Base-by-base conservation (phyloP, 23 red algal species). In the Agarophyton chilense region DNA sequence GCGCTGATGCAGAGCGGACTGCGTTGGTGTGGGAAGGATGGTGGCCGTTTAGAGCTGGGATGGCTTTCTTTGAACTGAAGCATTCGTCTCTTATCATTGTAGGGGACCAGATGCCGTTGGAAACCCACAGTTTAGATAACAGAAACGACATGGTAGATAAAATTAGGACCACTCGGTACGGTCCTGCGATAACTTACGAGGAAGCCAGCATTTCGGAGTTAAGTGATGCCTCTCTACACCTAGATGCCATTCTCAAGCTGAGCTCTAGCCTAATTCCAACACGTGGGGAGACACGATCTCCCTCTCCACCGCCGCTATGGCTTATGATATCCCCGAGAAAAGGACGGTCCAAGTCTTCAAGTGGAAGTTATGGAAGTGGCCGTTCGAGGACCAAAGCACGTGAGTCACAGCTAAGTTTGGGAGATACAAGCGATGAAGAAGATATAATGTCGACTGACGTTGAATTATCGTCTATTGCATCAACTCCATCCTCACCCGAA, bases 61-160 rank as follows among this genome's bases (percentile, higher is more conserved):
- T 88, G 52, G 33, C 68, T 44, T 64, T 77, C 32, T 88, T 88
- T 77, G 84, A 88, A 46, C 34, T 88, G 67, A 63, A 72, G n/a
- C 84, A 88, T 33, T 88, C 84, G 2, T 88, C 84, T 2, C 47
- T 88, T 11, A 88, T 88, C 65, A 88, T 88, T 61, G 47, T 88
- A 22, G 84, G 84, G 10, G 68, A 76, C 53, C 42, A 42, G 21
- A 88, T 77, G 68, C 68, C 84, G 16, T 53, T 49, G 36, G 81
- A 65, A 31, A 51, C 31, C 38, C 39, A 52, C 62, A 35, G 34
- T 26, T 43, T 39, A 18, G 60, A 71, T 45, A 68, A 88, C 40
- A 52, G 17, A 26, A 28, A n/a, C 5, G 18, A 24, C 34, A 77
- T 31, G 19, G 65, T 55, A 31, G 19, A 50, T 46, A n/a, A 32